phyloP scores from a whole-genome alignment of 1,284 basidiomycete species.

The Flammula alnicola region DNA sequence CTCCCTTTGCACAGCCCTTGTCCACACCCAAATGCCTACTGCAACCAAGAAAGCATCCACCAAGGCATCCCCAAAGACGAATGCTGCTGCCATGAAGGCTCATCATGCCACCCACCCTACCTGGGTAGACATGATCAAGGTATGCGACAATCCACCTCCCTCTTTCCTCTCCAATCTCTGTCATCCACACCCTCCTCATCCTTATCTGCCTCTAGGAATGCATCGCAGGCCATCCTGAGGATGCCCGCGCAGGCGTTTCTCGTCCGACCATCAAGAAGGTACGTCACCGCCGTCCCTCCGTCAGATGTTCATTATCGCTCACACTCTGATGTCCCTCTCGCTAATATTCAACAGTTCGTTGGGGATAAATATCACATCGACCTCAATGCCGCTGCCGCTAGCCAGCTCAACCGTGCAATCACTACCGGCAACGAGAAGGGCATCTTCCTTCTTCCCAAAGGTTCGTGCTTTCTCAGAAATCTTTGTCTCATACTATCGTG shows the following conservation, averaged over 20 bases:
- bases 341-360: conserved; percentile 51
- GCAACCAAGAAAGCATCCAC: conserved; percentile 39
- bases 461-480: too few relatives aligned
- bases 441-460: conserved; percentile 72
- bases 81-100: conserved; percentile 38
- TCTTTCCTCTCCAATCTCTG: conserved; percentile 8
- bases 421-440: conserved; percentile 68
- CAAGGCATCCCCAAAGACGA: conserved; percentile 39
- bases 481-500: conserved; percentile 38
- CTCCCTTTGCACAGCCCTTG: conserved; percentile 14
- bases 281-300: conserved; percentile 27
- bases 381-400: conserved; percentile 60
- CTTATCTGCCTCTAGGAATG: conserved; percentile 51
- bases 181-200: conserved; percentile 12
- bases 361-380: conserved; percentile 68
- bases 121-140: conserved; percentile 62
- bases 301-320: conserved; percentile 14
- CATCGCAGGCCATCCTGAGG: conserved; percentile 68
- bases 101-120: conserved; percentile 45
- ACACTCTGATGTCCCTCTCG: conserved; percentile 21
- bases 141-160: conserved; percentile 27
- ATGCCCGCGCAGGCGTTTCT: conserved; percentile 71
- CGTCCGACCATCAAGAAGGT: conserved; percentile 82
- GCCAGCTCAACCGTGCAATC: conserved; percentile 75
- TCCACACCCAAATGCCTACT: conserved; percentile 32